These are phyloP conservation scores for Quercus cerris DNA, from an alignment of 306 rosid genomes.

Conservation along the genomic window DNA sequence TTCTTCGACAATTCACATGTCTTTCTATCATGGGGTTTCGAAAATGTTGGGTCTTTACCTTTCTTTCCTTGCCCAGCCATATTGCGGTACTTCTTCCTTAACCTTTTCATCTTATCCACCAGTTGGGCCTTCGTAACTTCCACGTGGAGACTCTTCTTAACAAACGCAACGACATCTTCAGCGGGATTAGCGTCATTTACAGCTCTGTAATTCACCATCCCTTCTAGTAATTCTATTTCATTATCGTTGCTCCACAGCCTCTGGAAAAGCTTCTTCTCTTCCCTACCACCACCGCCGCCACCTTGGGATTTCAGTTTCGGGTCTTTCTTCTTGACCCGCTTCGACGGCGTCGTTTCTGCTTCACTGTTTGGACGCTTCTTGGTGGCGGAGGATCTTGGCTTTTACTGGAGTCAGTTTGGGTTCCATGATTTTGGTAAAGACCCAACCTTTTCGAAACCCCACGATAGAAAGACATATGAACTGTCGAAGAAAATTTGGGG, in stretches of 20 bases:
- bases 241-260: slow-evolving; percentile 61
- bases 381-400: slow-evolving; percentile 15
- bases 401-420: slow-evolving; percentile 17
- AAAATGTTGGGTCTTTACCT: slow-evolving; percentile 17
- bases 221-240: slow-evolving; percentile 41
- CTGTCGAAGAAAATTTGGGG: slow-evolving; percentile 61
- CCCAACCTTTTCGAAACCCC: slow-evolving; percentile 26
- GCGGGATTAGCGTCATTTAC: slow-evolving; percentile 33
- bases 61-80: slow-evolving; percentile 23
- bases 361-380: slow-evolving; percentile 28
- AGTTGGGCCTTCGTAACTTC: slow-evolving; percentile 40
- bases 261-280: slow-evolving; percentile 41
- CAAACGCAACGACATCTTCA: slow-evolving; percentile 17
- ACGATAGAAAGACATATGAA: slow-evolving; percentile 38
- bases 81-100: slow-evolving; percentile 52
- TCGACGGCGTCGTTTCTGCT: slow-evolving; percentile 3
- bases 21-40: slow-evolving; percentile 39
- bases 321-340: slow-evolving; percentile 42
- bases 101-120: slow-evolving; percentile 44
- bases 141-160: slow-evolving; percentile 38
- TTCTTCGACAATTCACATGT: slow-evolving; percentile 44
- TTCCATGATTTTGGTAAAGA: slow-evolving; percentile 45
- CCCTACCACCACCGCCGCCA: slow-evolving; percentile 13
- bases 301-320: slow-evolving; percentile 6
- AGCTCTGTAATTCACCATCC: slow-evolving; percentile 32